Conservation (phyloP, 768 basidiomycete species). For the Psilocybe tampanensis region DNA sequence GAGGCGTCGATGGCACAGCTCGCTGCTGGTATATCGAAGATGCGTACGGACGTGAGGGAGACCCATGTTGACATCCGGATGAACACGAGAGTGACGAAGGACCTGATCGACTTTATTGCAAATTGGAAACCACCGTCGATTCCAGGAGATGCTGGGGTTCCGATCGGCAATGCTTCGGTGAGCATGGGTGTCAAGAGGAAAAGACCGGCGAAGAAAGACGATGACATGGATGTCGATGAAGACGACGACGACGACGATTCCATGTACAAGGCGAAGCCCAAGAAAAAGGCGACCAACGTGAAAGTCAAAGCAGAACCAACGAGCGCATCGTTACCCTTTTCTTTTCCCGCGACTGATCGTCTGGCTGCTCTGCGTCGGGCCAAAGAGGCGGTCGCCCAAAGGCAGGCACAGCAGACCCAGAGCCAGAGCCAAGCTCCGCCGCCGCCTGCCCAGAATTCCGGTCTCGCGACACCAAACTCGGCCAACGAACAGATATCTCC, state of each 20-base stretch:
- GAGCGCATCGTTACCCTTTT: not conserved
- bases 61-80: conserved; percentile 66
- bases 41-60: conserved; percentile 58
- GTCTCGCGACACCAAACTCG: not conserved
- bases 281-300: conserved; percentile 2
- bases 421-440: not conserved
- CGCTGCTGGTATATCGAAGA: conserved; percentile 43
- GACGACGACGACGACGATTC: conserved; percentile 12
- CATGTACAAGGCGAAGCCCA: conserved; percentile 5
- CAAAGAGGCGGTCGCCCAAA: conserved; percentile 18
- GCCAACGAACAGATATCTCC: conserved; percentile 8
- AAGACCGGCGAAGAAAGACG: conserved; percentile 11
- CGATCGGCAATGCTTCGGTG: not conserved
- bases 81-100: conserved; percentile 59
- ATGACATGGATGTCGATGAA: conserved; percentile 18
- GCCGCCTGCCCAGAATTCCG: not conserved
- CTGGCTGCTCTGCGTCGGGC: conserved; percentile 27
- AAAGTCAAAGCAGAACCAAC: conserved; percentile 15
- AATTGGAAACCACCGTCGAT: conserved; percentile 21
- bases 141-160: conserved; percentile 8
- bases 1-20: conserved; percentile 40
- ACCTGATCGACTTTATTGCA: conserved; percentile 55
- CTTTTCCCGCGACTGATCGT: conserved; percentile 15
- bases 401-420: conserved; percentile 9
- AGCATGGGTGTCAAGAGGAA: conserved; percentile 20